Base-by-base conservation (phyloP, 306 rosid species). In the Crotalaria pallida region DNA sequence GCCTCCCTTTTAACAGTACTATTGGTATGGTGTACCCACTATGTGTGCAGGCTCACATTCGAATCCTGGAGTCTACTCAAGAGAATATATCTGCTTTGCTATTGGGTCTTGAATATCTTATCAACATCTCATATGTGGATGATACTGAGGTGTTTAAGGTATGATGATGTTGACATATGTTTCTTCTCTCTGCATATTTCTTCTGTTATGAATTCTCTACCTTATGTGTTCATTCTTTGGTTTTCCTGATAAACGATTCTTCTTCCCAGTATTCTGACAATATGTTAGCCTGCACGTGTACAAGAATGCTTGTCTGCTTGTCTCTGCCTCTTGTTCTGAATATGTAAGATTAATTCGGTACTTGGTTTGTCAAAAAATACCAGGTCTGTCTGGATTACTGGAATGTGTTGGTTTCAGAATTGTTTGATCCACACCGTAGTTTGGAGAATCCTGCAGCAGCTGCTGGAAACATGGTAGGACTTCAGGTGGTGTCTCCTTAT, bases 111-210 rank as follows among this genome's bases (percentile, higher is more conserved):
- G 97, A 95, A 84, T 95, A 95, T 84, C 90, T 95, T 51, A 87
- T 86, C 67, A 91, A 81, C 89, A 95, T 95, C 62, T 95, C 99
- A 21, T 95, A 89, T 47, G 99, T 95, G 40, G 99, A 91, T 31
- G 99, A 95, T 74, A 95, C 96, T 0, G 99, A 95, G 79, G 99
- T 95, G 63, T 95, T 95, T 58, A 95, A 95, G 99, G 99, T 90
- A 75, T 59, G 49, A 12, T 2, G 16, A 9, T 41, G 45, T 51
- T 55, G 41, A 16, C 62, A 17, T 60, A 1, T 49, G 34, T 34
- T 43, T 44, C 69, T 69, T 22, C n/a, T 33, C 2, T 61, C 16
- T 67, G 58, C 17, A 3, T 58, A 22, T 41, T 5, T 24, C 21
- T 15, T 21, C 47, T 68, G 19, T 50, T 41, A 7, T 43, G 24